Percentiles rank a stretch among this genome's conserved stretches.
Evolutionary conservation across 2,329 filamentous ascomycete species (phyloP).

Genomic region (Fusarium beomiforme): DNA sequence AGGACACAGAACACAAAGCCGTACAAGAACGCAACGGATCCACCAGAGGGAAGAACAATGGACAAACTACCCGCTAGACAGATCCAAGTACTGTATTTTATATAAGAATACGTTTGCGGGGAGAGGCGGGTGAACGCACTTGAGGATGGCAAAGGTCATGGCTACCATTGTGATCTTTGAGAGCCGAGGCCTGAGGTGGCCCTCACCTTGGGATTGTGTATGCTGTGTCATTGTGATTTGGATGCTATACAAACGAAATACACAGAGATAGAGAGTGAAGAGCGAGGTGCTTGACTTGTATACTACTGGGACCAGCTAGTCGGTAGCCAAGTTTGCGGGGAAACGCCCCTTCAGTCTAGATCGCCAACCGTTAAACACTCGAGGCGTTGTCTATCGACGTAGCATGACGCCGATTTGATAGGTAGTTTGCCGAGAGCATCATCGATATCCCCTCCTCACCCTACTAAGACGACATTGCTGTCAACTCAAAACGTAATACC

Average conservation of each 20-base stretch:
- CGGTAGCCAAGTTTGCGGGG: neutral
- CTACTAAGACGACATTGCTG: neutral
- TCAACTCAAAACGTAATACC: slow-evolving; percentile 16
- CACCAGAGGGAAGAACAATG: slow-evolving; percentile 53
- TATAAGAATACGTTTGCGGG: neutral
- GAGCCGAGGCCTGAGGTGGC: slow-evolving; percentile 50
- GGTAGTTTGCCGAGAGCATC: neutral
- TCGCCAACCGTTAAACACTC: neutral
- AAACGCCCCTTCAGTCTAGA: neutral
- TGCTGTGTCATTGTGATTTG: slow-evolving; percentile 5
- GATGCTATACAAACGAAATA: neutral
- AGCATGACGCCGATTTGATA: neutral
- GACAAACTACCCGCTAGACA: slow-evolving; percentile 55
- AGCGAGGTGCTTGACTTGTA: neutral
- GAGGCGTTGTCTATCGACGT: neutral
- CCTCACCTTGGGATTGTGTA: slow-evolving; percentile 22
- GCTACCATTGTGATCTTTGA: slow-evolving; percentile 55
- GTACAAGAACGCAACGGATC: slow-evolving; percentile 55
- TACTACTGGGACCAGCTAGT: neutral
- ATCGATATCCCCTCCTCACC: neutral
- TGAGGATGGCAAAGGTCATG: slow-evolving; percentile 56
- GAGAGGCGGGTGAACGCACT: slow-evolving; percentile 35
- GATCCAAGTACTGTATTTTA: slow-evolving; percentile 39
- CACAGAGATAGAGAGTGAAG: neutral
- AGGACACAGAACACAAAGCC: slow-evolving; percentile 58